Evolutionary conservation across 352 stramenopile species (phyloP).

Genomic region (Blastocystis sp.): DNA sequence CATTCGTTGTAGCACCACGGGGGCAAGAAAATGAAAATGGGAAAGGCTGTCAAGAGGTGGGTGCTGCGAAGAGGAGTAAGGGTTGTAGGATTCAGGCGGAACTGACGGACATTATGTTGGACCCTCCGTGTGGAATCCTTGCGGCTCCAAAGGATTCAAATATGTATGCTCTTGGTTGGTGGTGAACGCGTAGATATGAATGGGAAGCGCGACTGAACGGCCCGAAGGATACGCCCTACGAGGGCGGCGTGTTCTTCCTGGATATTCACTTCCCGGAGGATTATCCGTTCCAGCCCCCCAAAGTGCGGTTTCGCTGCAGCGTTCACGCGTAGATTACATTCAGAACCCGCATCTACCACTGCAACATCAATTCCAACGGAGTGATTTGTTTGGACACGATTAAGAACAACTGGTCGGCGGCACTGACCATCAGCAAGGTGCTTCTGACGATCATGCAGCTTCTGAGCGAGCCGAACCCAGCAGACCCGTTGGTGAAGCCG

Average conservation of each 20-base stretch:
- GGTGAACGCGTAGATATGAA: constrained; percentile 76
- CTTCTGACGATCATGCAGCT: constrained; percentile 88
- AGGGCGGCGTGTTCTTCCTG: constrained; percentile 92
- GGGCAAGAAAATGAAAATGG: constrained; percentile 12
- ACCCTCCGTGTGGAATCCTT: constrained; percentile 61
- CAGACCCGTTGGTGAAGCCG: constrained; percentile 75
- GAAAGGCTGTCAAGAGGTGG: constrained; percentile 50
- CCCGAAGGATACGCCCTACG: constrained; percentile 91
- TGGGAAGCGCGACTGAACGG: constrained; percentile 93
- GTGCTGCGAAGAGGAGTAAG: neutral
- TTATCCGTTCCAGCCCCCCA: constrained; percentile 94
- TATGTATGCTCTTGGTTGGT: neutral
- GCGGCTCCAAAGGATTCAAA: constrained; percentile 68
- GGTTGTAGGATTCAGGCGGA: constrained; percentile 71
- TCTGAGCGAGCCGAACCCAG: constrained; percentile 86
- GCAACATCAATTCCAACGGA: constrained; percentile 95
- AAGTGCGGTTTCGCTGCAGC: constrained; percentile 78
- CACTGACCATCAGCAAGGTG: constrained; percentile 88
- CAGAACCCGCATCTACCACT: constrained; percentile 92
- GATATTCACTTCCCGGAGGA: constrained; percentile 93
- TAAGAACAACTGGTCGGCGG: constrained; percentile 95
- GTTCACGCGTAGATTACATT: constrained; percentile 78
- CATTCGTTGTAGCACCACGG: constrained; percentile 27
- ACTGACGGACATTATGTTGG: constrained; percentile 59
- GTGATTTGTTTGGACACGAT: constrained; percentile 96